These are phyloP conservation scores for Opeltia flavorubescens DNA, from an alignment of 495 filamentous ascomycete genomes.

Conservation along the genomic window DNA sequence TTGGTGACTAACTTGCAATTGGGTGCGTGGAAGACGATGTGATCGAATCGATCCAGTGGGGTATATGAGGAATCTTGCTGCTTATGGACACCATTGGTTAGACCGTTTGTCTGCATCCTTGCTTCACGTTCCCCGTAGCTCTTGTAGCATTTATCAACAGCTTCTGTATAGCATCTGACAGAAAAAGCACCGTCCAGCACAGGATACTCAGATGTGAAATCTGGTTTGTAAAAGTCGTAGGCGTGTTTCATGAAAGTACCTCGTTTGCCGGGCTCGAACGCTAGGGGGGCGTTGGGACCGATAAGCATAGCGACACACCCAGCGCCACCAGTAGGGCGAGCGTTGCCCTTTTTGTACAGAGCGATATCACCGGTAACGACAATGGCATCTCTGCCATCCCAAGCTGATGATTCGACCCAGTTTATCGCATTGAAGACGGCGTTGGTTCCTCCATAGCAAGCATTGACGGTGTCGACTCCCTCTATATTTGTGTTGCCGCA, in stretches of 20 bases:
- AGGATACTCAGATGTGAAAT: slow-evolving; percentile 94
- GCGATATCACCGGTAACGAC: slow-evolving; percentile 96
- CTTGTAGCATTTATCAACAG: slow-evolving; percentile 91
- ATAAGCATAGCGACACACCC: slow-evolving; percentile 90
- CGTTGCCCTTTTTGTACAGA: slow-evolving; percentile 91
- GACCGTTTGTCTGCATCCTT: slow-evolving; percentile 51
- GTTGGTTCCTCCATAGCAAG: slow-evolving; percentile 97
- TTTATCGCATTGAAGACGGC: slow-evolving; percentile 94
- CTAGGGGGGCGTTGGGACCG: slow-evolving; percentile 83
- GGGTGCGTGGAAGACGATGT: slow-evolving; percentile 89
- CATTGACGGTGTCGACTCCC: slow-evolving; percentile 92
- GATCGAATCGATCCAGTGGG: slow-evolving; percentile 83
- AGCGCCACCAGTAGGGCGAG: slow-evolving; percentile 89
- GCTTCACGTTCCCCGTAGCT: slow-evolving; percentile 80
- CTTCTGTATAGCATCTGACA: slow-evolving; percentile 87
- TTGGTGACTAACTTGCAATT: slow-evolving; percentile 97
- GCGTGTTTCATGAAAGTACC: slow-evolving; percentile 87
- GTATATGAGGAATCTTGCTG: slow-evolving; percentile 41
- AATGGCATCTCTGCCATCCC: slow-evolving; percentile 90
- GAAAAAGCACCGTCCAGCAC: slow-evolving; percentile 95
- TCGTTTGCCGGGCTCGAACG: slow-evolving; percentile 81
- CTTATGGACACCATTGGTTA: slow-evolving; percentile 38
- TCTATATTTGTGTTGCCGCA: slow-evolving; percentile 85
- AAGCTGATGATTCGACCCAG: slow-evolving; percentile 95
- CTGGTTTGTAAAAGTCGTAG: slow-evolving; percentile 99